Evolutionary conservation across 2,329 filamentous ascomycete genomes (phyloP), one percentile per base, ranked within the genome.

Genomic region (Cladosporium halotolerans): DNA sequence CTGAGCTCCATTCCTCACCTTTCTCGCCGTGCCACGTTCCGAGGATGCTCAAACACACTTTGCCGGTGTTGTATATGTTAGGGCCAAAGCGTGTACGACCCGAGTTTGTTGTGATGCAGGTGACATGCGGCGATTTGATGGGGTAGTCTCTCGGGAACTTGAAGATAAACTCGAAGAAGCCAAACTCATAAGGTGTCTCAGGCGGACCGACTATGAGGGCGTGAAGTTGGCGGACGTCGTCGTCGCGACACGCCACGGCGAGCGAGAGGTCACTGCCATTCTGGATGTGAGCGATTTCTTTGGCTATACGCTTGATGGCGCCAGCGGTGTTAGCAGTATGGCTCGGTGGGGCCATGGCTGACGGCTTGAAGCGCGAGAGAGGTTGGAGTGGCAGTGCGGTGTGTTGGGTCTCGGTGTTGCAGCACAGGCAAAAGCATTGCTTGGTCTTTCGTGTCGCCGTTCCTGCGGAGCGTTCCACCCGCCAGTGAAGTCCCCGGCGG

Each of bases 1-100:
- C 93, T 13, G 91, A 90, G 13, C 91, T 96, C 93, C 93, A 99
- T 68, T 96, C 85, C 70, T 97, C 93, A 52, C 91, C 89, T 13
- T 83, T 80, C 76, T 96, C 86, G 28, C 91, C 91, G 46, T 87
- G 81, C 93, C 93, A 99, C 67, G 93, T 99, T 54, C 91, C 95
- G 36, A 62, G 52, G 14, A 66, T 61, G 32, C 71, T 95, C 82
- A 99, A 72, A 74, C 93, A 99, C 53, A 99, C 91, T 72, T 92
- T 95, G 45, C 93, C 93, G 46, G 76, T 82, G 1, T 90, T 79
- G 67, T 99, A 99, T 57, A 99, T 96, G 66, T 99, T 99, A 3
- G 93, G 93, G 65, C 96, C 96, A 76, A 97, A 97, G 7, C 93
- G 84, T 66, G 86, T 90, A 55, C 85, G 79, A 9, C 92, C 92